phyloP scores from a whole-genome alignment of 2,329 filamentous ascomycete species.

The Nemania sp. region DNA sequence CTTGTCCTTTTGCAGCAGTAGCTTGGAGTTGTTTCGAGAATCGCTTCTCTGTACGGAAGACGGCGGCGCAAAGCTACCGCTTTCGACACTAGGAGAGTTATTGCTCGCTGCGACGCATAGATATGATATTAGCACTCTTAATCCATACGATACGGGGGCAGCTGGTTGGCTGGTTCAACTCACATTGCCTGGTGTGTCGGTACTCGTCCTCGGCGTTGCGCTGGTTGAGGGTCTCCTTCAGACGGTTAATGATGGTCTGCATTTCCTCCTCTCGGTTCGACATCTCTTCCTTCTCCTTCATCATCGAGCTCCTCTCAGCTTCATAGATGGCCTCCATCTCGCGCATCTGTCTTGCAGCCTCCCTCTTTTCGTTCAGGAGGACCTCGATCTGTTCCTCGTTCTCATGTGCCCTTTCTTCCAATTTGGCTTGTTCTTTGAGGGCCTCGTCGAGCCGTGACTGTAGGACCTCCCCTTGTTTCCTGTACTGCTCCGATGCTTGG shows the following conservation, averaged over 20 bases:
- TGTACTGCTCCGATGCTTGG: slow-evolving; percentile 78
- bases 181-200: slow-evolving; percentile 69
- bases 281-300: slow-evolving; percentile 93
- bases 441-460: slow-evolving; percentile 89
- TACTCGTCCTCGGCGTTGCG: slow-evolving; percentile 69
- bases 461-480: slow-evolving; percentile 86
- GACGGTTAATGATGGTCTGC: slow-evolving; percentile 86
- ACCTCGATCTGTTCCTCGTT: slow-evolving; percentile 84
- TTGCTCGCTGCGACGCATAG: slow-evolving; percentile 58
- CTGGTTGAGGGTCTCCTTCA: slow-evolving; percentile 90
- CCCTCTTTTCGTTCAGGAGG: slow-evolving; percentile 86
- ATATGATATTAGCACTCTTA: slow-evolving; percentile 40
- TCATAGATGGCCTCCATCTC: slow-evolving; percentile 96
- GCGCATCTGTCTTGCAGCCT: slow-evolving; percentile 83
- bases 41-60: slow-evolving; percentile 88
- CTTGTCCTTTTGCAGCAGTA: slow-evolving; percentile 95
- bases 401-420: slow-evolving; percentile 91
- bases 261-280: slow-evolving; percentile 87
- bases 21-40: slow-evolving; percentile 87
- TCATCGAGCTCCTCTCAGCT: slow-evolving; percentile 85
- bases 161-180: slow-evolving; percentile 45
- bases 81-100: slow-evolving; percentile 76
- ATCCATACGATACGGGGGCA: neutral
- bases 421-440: slow-evolving; percentile 81
- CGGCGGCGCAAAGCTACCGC: slow-evolving; percentile 85